Percentiles rank a stretch among this genome's conserved stretches.
Conservation (phyloP, 2,329 filamentous ascomycete genomes). For the Fusarium sp. region DNA sequence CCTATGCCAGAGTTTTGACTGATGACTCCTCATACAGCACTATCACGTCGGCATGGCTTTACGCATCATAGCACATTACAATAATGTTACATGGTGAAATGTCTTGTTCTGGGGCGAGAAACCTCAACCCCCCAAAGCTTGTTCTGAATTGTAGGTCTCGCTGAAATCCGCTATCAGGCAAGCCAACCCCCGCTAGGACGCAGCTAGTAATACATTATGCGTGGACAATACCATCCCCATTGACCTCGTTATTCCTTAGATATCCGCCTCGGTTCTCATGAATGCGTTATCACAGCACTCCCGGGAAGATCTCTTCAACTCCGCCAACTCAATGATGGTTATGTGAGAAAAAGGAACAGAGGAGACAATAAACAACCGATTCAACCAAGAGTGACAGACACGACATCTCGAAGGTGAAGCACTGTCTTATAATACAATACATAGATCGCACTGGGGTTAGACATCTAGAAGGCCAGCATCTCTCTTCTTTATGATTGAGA, state of each 20-base stretch:
- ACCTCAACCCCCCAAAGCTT: constrained; percentile 28
- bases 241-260: constrained; percentile 12
- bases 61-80: constrained; percentile 13
- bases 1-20: neutral
- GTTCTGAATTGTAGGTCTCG: constrained; percentile 37
- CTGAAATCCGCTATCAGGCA: constrained; percentile 31
- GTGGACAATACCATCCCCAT: constrained; percentile 11
- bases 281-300: constrained; percentile 29
- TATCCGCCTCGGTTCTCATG: constrained; percentile 32
- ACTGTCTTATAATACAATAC: constrained; percentile 43
- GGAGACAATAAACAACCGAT: constrained; percentile 21
- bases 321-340: constrained; percentile 28
- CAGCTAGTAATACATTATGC: constrained; percentile 40
- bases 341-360: constrained; percentile 29
- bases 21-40: neutral
- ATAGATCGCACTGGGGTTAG: constrained; percentile 17
- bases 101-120: constrained; percentile 18
- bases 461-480: neutral
- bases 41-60: neutral
- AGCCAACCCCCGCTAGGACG: constrained; percentile 20
- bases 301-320: constrained; percentile 35
- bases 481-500: constrained; percentile 25
- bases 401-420: constrained; percentile 15
- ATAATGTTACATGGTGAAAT: constrained; percentile 19
- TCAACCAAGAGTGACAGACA: constrained; percentile 26